Base-by-base conservation (phyloP, 371 early-diverging fungal species). In the Apophysomyces sp. region DNA sequence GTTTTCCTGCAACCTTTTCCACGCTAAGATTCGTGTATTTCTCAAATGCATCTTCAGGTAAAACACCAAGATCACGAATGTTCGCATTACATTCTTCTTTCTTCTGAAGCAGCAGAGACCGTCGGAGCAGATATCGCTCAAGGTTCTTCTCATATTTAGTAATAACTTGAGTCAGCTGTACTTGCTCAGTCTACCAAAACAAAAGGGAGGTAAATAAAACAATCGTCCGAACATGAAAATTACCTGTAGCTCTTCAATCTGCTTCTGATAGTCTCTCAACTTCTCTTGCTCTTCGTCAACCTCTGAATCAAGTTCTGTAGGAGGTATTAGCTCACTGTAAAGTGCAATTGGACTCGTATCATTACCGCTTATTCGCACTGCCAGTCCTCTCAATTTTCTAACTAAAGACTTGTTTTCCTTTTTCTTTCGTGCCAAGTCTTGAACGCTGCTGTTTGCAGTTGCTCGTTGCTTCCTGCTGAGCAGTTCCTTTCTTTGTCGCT, bases 31-130 rank as follows among this genome's bases (percentile, higher is more conserved):
- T 78, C 40, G 67, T 72, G 72, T 89, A 91, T 65, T 86, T 88
- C 32, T 89, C 86, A 71, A 92, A 92, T 0, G 94, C 96, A 64
- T 96, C 98, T 24, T 96, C 97, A n/a, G 98, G 98, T 28, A 97
- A 79, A 4, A 95, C 94, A 59, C 99, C 99, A 9, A 98, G 82
- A 24, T 97, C 97, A 29, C 98, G 91, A 65, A 97, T 94, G 63
- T 91, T 93, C 60, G 86, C 80, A 44, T 78, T 84, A 67, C 91
- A 92, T 64, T 93, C 94, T 57, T 96, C 95, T 72, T 94, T 95
- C 76, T 91, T 89, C 58, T 92, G 89, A 31, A 87, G 65, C 29
- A 95, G 75, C 52, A 94, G 71, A 40, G 88, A 84, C 56, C 92
- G 81, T 62, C 90, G 89, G 18, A 93, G 80, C 41, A 94, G 69